Evolutionary conservation across 495 filamentous ascomycete genomes (phyloP), one percentile per base, ranked within the genome.

Genomic region (Penicillium lividum): DNA sequence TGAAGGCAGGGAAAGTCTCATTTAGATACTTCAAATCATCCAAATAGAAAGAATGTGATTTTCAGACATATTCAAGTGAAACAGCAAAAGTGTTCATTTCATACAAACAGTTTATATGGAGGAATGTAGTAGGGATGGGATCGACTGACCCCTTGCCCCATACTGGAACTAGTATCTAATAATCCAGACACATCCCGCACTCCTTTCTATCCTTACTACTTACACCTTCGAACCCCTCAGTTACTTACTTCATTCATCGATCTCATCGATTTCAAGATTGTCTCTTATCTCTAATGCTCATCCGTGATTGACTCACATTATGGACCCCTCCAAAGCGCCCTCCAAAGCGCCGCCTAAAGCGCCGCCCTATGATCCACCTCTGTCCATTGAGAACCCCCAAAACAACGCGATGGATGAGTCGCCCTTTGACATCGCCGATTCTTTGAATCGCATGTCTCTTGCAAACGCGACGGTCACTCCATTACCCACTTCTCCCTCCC

Each of bases 381-480:
- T 64, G 61, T 67, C 65, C 60, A 62, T 68, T 60, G 55, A 65
- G 65, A 58, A 63, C 65, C 54, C 31, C 49, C 51, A 51, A 51
- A 58, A 54, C 55, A 63, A 55, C 42, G 58, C 58, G 29, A 60
- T 59, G 38, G 59, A 57, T 48, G 42, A 59, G 25, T 62, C 60
- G 13, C 13, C 4, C 15, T 52, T 53, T 56, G 62, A 63, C 33
- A 58, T 80, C 34, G 63, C 73, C 13, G 68, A 81, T 53, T 73
- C 72, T 53, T 69, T 82, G 62, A 73, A 75, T 62, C 72, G 76
- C 51, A 70, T 83, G 46, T 78, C 80, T 44, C 75, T 83, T 31
- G 65, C 62, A 57, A 71, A 74, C 63, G 71, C 74, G 18, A 66
- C 73, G 31, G 67, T 75, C 49, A 81, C 75, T 40, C 71, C 73